Base-by-base conservation (phyloP, 2,329 filamentous ascomycete genomes). In the Aspergillus hiratsukae region DNA sequence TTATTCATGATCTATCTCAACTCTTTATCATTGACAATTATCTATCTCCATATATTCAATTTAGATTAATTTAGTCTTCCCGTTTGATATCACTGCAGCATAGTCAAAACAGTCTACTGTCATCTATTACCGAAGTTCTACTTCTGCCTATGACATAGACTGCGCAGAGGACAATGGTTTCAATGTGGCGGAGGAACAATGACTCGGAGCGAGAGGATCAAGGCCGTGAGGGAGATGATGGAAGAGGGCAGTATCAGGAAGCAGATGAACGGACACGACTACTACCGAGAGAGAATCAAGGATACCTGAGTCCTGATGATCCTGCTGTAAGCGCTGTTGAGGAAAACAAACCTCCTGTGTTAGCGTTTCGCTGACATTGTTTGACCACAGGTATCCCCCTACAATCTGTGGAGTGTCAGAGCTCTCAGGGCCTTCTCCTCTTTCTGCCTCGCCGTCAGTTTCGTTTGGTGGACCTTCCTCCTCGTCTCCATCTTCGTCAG, bases 321-420 rank as follows among this genome's bases (percentile, higher is more conserved):
- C 89, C 89, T 70, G 89, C 89, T 62, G 89, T 96, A 74, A 73
- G 83, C 69, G 23, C 23, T 31, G 11, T 31, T 28, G 23, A 40
- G 23, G 40, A 45, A 55, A 56, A 58, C 21, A 19, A 37, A 49
- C n/a, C 51, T 31, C 43, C 49, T n/a, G 19, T 19, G 28, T 35
- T 48, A 7, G 10, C 25, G 19, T 27, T 8, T 14, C 11, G 35
- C 43, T 46, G 8, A 46, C 23, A 25, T 45, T 3, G 0, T 17
- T 43, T 27, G 31, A 37, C 40, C 14, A 41, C 52, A 79, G 77
- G 87, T 90, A 25, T 90, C 91, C 3, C 94, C 94, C 0, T 97
- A 97, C 77, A 99, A 99, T 66, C 83, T 97, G 40, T 96, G 91
- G 88, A 90, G 86, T 57, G 89, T 99, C 51, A 87, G 94, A 19